Evolutionary conservation across 495 filamentous ascomycete genomes (phyloP), one percentile per base, ranked within the genome.

Genomic region (Neurospora sp.): DNA sequence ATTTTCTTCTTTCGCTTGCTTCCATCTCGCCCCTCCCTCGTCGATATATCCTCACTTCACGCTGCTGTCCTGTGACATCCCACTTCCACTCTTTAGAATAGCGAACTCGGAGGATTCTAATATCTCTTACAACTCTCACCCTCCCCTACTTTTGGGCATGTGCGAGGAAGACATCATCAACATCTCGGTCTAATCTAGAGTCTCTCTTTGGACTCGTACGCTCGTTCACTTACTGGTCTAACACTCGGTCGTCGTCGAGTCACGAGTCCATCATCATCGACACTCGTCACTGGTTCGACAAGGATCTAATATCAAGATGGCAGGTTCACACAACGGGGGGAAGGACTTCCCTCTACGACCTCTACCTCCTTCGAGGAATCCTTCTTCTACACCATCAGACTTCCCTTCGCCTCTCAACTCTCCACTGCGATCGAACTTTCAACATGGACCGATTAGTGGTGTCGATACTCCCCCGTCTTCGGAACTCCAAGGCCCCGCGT

Each of bases 321-420:
- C 53, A 35, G 27, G 53, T 7, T 66, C 53, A 16, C 53, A 66
- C 12, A 61, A 8, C 40, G 42, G n/a, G 12, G 71, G 39, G 31
- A 72, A 72, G 71, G 71, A 72, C 27, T 69, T 73, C 40, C 71
- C 59, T n/a, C 59, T 73, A 31, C 71, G 71, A 20, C 40, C 71
- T 37, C 39, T 73, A 8, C 48, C 37, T 40, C 61, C 35, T 44
- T 68, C 68, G 7, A 40, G 71, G 20, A 69, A 69, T n/a, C 27
- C 68, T 38, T 73, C 72, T 0, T 46, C 72, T 38, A 69, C 72
- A 12, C 31, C 40, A 9, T 70, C 72, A 59, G 41, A 59, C 44
- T 70, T 70, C 48, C 40, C 72, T 37, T 73, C 72, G 22, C 53
- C 53, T 66, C 27, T 66, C 27, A 66, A 66, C 53, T 66, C 53